These are phyloP conservation scores for Papiliotrema nemorosa DNA, from an alignment of 1,284 basidiomycete species.

Conservation along the genomic window DNA sequence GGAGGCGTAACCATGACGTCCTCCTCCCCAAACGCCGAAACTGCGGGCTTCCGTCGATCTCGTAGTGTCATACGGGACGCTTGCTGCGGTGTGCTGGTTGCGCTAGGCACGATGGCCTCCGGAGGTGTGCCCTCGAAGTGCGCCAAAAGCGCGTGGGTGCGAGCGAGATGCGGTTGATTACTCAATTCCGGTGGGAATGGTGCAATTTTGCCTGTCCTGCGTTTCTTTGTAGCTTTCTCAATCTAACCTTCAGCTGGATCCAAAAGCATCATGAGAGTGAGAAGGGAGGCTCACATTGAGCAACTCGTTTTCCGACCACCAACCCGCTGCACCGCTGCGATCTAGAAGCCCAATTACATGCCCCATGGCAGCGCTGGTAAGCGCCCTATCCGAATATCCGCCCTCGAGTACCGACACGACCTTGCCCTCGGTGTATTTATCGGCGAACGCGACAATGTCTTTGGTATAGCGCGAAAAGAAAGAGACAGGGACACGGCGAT, in stretches of 20 bases:
- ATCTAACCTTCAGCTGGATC: constrained; percentile 52
- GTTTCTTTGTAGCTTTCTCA: constrained; percentile 62
- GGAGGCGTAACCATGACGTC: constrained; percentile 9
- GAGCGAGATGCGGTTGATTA: constrained; percentile 60
- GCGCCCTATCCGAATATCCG: constrained; percentile 85
- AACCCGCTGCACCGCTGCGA: constrained; percentile 52
- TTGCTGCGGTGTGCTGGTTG: constrained; percentile 31
- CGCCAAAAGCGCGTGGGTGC: constrained; percentile 52
- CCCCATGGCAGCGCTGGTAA: constrained; percentile 76
- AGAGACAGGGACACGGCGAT: constrained; percentile 74
- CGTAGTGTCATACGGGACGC: constrained; percentile 57
- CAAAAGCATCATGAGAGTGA: background rate
- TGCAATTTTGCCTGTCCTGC: constrained; percentile 50
- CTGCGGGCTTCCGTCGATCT: constrained; percentile 53
- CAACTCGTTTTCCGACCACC: constrained; percentile 70
- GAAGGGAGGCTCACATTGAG: constrained; percentile 53
- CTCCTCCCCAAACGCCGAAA: constrained; percentile 1
- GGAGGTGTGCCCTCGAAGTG: constrained; percentile 46
- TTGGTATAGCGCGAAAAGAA: constrained; percentile 83
- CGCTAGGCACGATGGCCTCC: constrained; percentile 9
- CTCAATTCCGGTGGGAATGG: constrained; percentile 53
- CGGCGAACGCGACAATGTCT: constrained; percentile 67
- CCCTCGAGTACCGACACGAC: constrained; percentile 88
- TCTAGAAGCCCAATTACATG: constrained; percentile 68
- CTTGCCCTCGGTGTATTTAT: constrained; percentile 64